These are phyloP conservation scores for Cytospora piceicola DNA, from an alignment of 2,329 filamentous ascomycete species.

Conservation along the genomic window DNA sequence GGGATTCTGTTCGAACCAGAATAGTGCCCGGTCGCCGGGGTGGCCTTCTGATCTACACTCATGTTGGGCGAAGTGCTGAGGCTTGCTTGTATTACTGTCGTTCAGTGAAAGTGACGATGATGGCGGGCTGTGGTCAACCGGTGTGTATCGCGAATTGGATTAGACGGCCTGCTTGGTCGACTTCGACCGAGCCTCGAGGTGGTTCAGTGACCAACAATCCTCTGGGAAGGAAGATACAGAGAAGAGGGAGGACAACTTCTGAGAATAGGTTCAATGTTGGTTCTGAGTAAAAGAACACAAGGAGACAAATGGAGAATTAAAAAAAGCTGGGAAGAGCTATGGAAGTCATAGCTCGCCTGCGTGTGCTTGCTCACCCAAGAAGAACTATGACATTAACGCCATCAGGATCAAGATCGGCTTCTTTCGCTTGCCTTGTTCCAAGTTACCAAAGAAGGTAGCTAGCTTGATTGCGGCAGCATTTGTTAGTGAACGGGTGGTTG, in stretches of 20 bases:
- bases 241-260: background rate
- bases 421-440: background rate
- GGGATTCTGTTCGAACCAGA: slow-evolving; percentile 83
- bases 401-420: slow-evolving; percentile 6
- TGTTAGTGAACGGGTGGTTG: slow-evolving; percentile 1
- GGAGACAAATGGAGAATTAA: background rate
- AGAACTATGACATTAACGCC: background rate
- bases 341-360: background rate
- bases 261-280: no score
- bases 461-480: slow-evolving; percentile 1
- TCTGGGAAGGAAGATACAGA: background rate
- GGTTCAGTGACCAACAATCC: background rate
- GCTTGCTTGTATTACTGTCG: background rate
- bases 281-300: no score
- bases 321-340: slow-evolving; percentile 15
- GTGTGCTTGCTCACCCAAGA: background rate
- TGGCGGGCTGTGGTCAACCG: no score
- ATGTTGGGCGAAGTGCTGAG: slow-evolving; percentile 34
- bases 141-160: background rate
- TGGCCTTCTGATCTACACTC: slow-evolving; percentile 45
- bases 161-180: background rate
- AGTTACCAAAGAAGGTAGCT: background rate
- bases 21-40: slow-evolving; percentile 69
- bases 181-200: slow-evolving; percentile 1
- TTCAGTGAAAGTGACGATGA: background rate